Evolutionary conservation across 345 rosid genomes (phyloP).

Genomic region (Iberis pinnata): DNA sequence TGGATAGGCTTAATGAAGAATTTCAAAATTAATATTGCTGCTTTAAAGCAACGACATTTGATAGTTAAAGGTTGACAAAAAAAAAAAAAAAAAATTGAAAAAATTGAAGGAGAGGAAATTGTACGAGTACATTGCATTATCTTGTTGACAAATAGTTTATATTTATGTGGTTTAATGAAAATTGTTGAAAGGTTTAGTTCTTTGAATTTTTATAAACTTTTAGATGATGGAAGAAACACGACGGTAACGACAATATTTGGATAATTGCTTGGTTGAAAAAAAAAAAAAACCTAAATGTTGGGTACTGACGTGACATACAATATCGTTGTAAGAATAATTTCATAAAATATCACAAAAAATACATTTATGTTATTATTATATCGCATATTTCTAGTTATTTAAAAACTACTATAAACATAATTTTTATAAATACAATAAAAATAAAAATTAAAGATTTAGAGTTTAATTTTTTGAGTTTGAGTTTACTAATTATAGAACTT

Average conservation of each 20-base stretch:
- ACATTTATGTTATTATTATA: too few species aligned
- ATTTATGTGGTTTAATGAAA: not conserved
- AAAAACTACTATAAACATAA: too few species aligned
- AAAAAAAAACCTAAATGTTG: not conserved
- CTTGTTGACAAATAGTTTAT: not conserved
- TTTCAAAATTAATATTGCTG: constrained; percentile 2
- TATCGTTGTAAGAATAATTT: too few species aligned
- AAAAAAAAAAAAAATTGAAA: constrained; percentile 6
- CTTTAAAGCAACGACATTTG: not conserved
- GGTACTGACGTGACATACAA: too few species aligned
- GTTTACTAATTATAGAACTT: too few species aligned
- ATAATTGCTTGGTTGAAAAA: not conserved
- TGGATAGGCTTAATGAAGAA: too few species aligned
- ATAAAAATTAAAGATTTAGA: too few species aligned
- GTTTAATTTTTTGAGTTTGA: too few species aligned
- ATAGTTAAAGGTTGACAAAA: constrained; percentile 10
- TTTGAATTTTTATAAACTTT: constrained; percentile 4
- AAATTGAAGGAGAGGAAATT: constrained; percentile 19
- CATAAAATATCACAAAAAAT: too few species aligned
- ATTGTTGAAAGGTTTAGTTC: constrained; percentile 5
- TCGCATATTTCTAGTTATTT: too few species aligned
- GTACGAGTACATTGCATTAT: constrained; percentile 24
- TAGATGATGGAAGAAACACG: not conserved
- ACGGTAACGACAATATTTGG: constrained; percentile 1
- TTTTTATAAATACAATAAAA: too few species aligned